Evolutionary conservation across 2,329 filamentous ascomycete genomes (phyloP).

Genomic region (Alternaria burnsii): DNA sequence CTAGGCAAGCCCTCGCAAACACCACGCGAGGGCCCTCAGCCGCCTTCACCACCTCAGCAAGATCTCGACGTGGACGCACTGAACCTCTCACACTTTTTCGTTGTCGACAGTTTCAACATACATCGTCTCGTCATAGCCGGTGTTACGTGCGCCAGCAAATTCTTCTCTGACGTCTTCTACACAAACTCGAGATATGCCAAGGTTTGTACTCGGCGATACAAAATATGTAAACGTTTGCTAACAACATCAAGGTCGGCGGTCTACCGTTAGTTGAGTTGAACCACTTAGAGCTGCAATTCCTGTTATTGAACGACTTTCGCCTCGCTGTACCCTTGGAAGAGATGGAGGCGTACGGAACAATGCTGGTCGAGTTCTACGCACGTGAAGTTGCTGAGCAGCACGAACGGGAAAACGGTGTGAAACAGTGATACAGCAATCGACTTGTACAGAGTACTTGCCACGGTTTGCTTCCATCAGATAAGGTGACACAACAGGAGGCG

Average conservation of each 20-base stretch:
- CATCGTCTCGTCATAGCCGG: conserved; percentile 95
- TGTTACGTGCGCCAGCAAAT: conserved; percentile 98
- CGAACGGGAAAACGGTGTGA: conserved; percentile 35
- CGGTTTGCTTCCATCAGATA: neutral
- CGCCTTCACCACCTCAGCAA: conserved; percentile 49
- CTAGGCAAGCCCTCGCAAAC: conserved; percentile 52
- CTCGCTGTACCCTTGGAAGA: conserved; percentile 93
- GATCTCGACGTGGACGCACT: conserved; percentile 58
- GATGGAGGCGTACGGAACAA: conserved; percentile 95
- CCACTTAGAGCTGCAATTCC: conserved; percentile 93
- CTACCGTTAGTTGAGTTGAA: conserved; percentile 92
- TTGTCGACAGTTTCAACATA: conserved; percentile 99
- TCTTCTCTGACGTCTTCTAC: conserved; percentile 98
- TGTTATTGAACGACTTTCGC: conserved; percentile 94
- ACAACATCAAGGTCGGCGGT: conserved; percentile 79
- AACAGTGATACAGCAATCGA: conserved; percentile 16
- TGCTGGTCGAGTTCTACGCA: conserved; percentile 98
- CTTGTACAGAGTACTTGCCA: neutral
- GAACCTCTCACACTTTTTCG: conserved; percentile 77
- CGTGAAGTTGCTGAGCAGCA: conserved; percentile 81
- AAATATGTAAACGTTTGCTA: conserved; percentile 11
- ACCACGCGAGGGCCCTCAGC: conserved; percentile 37
- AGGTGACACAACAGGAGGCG: neutral
- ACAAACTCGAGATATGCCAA: conserved; percentile 99
- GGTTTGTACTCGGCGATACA: conserved; percentile 63